Percentiles rank a stretch among this genome's conserved stretches.
Evolutionary conservation across 208 protist species (phyloP).

Genomic region (Acanthamoeba culbertsoni): DNA sequence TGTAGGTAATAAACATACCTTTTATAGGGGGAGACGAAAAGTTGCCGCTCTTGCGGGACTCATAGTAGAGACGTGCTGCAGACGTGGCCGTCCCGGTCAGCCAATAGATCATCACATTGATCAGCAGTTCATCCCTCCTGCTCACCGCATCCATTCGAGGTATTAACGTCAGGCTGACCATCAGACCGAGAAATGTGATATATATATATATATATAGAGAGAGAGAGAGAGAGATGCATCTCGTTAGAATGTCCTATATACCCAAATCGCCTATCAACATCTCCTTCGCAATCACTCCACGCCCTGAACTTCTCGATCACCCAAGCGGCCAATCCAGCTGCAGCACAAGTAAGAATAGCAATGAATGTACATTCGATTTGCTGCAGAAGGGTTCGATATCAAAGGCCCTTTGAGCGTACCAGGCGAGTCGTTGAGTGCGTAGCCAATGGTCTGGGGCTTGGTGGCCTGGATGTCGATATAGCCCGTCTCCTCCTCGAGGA

Average conservation of each 20-base stretch:
- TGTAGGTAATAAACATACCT: background rate
- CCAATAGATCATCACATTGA: constrained; percentile 58
- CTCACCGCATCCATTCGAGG: background rate
- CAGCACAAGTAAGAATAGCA: background rate
- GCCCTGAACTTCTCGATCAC: constrained; percentile 17
- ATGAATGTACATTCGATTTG: background rate
- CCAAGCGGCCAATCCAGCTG: constrained; percentile 4
- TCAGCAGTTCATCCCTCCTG: constrained; percentile 38
- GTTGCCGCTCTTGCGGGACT: background rate
- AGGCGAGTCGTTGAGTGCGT: background rate
- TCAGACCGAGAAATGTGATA: too few relatives aligned
- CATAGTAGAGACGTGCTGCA: constrained; percentile 37
- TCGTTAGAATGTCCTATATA: too few relatives aligned
- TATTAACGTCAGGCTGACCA: background rate
- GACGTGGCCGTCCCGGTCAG: background rate
- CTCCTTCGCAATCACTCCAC: constrained; percentile 22
- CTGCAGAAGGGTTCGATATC: background rate
- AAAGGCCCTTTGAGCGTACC: background rate
- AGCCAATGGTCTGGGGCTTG: constrained; percentile 48
- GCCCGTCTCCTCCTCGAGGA: background rate
- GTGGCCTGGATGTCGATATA: constrained; percentile 3
- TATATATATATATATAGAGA: too few relatives aligned
- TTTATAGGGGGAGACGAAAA: background rate
- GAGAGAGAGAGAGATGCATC: too few relatives aligned
- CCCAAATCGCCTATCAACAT: constrained; percentile 1